These are phyloP conservation scores for Peronospora destructor DNA, from an alignment of 352 stramenopile species.

Conservation along the genomic window DNA sequence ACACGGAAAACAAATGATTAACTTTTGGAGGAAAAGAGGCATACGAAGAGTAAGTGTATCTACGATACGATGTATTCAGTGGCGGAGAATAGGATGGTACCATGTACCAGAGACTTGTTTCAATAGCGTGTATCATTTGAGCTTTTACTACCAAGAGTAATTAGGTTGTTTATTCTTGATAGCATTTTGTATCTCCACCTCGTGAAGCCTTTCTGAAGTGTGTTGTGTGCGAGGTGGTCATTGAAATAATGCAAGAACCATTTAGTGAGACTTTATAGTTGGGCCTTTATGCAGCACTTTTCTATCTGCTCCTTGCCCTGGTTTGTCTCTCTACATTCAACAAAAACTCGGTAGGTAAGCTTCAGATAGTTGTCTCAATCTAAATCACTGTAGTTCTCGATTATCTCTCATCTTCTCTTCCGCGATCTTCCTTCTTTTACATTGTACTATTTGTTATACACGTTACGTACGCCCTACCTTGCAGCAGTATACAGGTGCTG, in stretches of 20 bases:
- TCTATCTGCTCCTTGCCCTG: conserved; percentile 73
- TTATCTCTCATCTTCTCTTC: neutral
- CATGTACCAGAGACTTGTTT: conserved; percentile 7
- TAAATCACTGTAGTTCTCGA: neutral
- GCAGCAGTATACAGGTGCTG: no score
- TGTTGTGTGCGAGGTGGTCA: conserved; percentile 70
- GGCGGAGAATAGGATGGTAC: conserved; percentile 13
- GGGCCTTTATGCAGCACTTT: conserved; percentile 50
- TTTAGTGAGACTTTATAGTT: conserved; percentile 65
- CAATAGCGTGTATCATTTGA: conserved; percentile 5
- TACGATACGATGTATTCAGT: conserved; percentile 5
- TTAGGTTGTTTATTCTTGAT: conserved; percentile 3
- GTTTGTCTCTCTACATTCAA: conserved; percentile 56
- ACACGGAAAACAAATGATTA: conserved; percentile 8
- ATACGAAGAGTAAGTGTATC: conserved; percentile 12
- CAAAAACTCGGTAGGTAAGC: no score
- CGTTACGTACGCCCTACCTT: no score
- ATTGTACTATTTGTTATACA: no score
- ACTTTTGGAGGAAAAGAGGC: neutral
- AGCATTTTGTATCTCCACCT: conserved; percentile 86
- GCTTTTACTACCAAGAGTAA: conserved; percentile 7
- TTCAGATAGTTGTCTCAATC: no score
- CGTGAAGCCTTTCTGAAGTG: conserved; percentile 36
- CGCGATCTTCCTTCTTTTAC: no score
- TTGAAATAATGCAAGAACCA: conserved; percentile 75